These are phyloP conservation scores for Phaeotremella fagi DNA, from an alignment of 768 basidiomycete genomes.

Conservation along the genomic window DNA sequence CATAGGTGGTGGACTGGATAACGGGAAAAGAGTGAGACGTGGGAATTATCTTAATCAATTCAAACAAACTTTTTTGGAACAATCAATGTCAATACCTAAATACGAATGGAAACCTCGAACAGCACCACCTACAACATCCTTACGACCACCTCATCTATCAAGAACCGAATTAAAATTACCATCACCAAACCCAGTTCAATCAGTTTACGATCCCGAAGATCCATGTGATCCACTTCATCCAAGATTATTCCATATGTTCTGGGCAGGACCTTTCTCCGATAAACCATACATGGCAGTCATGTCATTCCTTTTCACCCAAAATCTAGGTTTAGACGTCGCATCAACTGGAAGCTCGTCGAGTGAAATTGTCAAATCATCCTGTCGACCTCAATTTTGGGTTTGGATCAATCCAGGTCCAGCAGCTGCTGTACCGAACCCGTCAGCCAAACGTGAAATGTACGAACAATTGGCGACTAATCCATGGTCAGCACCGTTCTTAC, in stretches of 20 bases:
- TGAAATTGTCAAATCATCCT: slow-evolving; percentile 52
- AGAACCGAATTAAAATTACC: slow-evolving; percentile 32
- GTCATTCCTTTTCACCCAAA: slow-evolving; percentile 94
- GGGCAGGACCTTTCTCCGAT: slow-evolving; percentile 97
- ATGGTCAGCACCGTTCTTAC: slow-evolving; percentile 92
- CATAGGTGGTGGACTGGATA: slow-evolving; percentile 83
- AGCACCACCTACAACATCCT: slow-evolving; percentile 8
- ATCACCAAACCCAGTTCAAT: slow-evolving; percentile 30
- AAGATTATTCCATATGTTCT: slow-evolving; percentile 96
- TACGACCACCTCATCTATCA: slow-evolving; percentile 26
- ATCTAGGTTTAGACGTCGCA: slow-evolving; percentile 71
- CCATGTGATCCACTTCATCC: slow-evolving; percentile 82
- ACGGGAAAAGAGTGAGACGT: slow-evolving; percentile 66
- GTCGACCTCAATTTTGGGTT: slow-evolving; percentile 90
- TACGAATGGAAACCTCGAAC: slow-evolving; percentile 25
- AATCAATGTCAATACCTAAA: slow-evolving; percentile 47
- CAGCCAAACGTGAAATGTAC: slow-evolving; percentile 76
- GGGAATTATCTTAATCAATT: slow-evolving; percentile 69
- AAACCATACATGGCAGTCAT: slow-evolving; percentile 93
- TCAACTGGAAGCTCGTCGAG: slow-evolving; percentile 45
- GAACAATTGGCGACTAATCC: slow-evolving; percentile 70
- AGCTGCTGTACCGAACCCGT: slow-evolving; percentile 77
- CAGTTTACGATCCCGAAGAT: slow-evolving; percentile 35
- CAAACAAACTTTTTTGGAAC: slow-evolving; percentile 83
- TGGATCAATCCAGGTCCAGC: slow-evolving; percentile 99